Base-by-base conservation (phyloP, 805 yeast genomes). In the Starmerella kuoi region DNA sequence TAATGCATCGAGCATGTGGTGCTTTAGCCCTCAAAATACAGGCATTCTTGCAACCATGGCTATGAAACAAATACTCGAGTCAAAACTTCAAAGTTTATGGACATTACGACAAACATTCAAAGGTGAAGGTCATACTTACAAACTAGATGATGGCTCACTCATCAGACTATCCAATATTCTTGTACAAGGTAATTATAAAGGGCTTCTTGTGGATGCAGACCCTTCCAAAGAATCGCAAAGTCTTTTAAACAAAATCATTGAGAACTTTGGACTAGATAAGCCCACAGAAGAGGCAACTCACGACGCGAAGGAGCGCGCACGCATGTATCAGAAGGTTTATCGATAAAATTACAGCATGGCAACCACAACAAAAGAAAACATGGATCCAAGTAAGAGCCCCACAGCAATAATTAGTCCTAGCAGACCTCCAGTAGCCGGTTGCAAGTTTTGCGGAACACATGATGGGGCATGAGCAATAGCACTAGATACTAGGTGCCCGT, bases 361-460 rank as follows among this genome's bases (percentile, higher is more conserved):
- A n/a, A 45, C 52, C 46, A 82, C 67, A 2, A 74, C 47, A 55
- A 85, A 88, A 54, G 94, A 81, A 41, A 77, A 55, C 1, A 85
- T 47, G 45, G 94, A 77, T 4, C 98, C 98, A 2, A 69, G 64
- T 0, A 91, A 76, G 38, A 88, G 68, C 0, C 95, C 95, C 9
- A 76, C 56, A 42, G 87, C 77, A 39, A 87, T 71, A 50, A 84
- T 76, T 19, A 87, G 74, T 1, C 85, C 76, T 35, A 94, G 78
- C 57, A 87, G 82, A 3, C 96, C 96, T 35, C 95, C 95, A 1
- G 97, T 95, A 0, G 95, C 95, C 45, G 83, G 84, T 57, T 76
- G 77, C 54, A 84, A 88, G 18, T 70, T 69, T 26, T 76, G 83
- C 1, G 69, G 67, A 25, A 73, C 79, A 40, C 67, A 70, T 15